Evolutionary conservation across 2,329 filamentous ascomycete species (phyloP), one percentile per base, ranked within the genome.

Genomic region (Akanthomyces dipterigenus): DNA sequence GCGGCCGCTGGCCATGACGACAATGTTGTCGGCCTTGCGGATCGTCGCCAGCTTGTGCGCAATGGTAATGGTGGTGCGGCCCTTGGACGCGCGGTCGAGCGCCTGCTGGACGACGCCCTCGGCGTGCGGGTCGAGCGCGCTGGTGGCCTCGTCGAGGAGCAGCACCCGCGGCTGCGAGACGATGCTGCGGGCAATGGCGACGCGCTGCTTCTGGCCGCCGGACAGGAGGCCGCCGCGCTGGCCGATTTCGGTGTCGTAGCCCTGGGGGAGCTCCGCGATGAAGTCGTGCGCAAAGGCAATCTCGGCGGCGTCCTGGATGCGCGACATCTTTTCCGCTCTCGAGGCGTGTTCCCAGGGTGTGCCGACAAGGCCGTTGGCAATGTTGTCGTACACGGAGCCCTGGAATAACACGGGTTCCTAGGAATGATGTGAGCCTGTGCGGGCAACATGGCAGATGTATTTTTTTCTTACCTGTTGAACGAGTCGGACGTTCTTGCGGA

Each of bases 81-180:
- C 78, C 40, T 77, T 72, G 0, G 83, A 82, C 1, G 85, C 76
- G 18, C 75, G 75, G 58, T 80, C 78, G 12, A 85, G 76, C 0
- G 82, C 82, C 51, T 76, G 69, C 65, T 85, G 82, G 0, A 86
- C 83, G 18, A 81, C 72, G 1, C 74, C 71, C 57, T 78, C 76
- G 4, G 76, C 71, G 16, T 77, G 71, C 0, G 74, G 70, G 53
- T 77, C 74, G 26, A 77, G 69, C 9, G 85, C 83, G 51, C 81
- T 85, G 0, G 86, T 89, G 1, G 86, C 86, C 70, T 89, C 86
- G 65, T 89, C 86, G 1, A 89, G 74, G 18, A 89, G 80, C 2
- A 89, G 75, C 26, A 89, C 83, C 1, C 77, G 75, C 0, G 86
- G 85, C 48, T 84, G 74, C 22, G 82, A 81, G 31, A 88, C 76